These are phyloP conservation scores for Ceratocystis ficicola DNA, from an alignment of 2,329 filamentous ascomycete species.

Conservation along the genomic window DNA sequence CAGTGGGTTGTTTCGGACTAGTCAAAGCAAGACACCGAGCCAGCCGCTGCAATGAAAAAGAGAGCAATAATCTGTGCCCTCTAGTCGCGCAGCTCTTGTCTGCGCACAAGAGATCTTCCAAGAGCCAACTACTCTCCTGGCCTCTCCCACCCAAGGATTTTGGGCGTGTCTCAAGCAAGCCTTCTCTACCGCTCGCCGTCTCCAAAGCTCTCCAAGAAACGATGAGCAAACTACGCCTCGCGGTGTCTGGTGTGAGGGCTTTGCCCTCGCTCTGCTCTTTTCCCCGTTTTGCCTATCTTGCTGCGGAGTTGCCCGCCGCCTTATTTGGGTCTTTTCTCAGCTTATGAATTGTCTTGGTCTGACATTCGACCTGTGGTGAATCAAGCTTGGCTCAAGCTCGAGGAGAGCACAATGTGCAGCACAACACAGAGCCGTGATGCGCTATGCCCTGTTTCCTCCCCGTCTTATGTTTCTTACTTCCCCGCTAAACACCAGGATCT, in stretches of 20 bases:
- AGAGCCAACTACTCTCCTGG: not conserved
- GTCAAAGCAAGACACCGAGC: not conserved
- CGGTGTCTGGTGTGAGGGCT: not conserved
- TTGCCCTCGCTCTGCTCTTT: not conserved
- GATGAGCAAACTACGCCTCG: not conserved
- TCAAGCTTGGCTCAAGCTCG: not conserved
- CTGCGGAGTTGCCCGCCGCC: not conserved
- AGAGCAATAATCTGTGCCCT: not conserved
- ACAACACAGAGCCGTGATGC: not conserved
- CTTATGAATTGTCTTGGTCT: not conserved
- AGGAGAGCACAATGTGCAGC: not conserved
- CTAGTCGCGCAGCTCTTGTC: not conserved
- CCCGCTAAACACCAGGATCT: not conserved
- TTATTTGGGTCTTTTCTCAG: not conserved
- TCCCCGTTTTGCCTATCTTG: not conserved
- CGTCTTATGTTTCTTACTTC: constrained; percentile 1
- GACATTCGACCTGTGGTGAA: not conserved
- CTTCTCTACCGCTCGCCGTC: not conserved
- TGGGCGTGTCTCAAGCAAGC: not conserved
- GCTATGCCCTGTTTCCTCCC: constrained; percentile 2
- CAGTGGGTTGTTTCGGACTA: not conserved
- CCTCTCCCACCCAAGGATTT: not conserved
- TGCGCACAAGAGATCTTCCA: not conserved
- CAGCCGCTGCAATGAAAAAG: not conserved
- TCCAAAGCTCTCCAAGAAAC: not conserved